Conservation (phyloP, 1,284 basidiomycete genomes). For the Athelia sp. region DNA sequence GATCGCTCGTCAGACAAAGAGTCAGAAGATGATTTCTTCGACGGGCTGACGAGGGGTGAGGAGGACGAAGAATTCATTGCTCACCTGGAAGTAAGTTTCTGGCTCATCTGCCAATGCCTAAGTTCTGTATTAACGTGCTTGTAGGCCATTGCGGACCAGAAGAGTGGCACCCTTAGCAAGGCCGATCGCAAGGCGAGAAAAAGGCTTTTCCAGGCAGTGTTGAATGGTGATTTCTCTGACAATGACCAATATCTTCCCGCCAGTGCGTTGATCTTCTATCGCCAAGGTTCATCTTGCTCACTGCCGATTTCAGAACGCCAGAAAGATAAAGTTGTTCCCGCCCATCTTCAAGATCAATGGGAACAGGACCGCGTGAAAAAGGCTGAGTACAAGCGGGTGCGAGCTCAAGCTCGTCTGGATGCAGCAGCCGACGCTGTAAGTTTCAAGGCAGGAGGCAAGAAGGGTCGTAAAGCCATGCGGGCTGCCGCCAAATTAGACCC, state of each 20-base stretch:
- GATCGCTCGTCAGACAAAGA: slow-evolving; percentile 16
- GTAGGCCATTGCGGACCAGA: slow-evolving; percentile 42
- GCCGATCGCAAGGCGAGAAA: slow-evolving; percentile 50
- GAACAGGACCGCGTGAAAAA: slow-evolving; percentile 78
- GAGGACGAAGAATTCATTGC: slow-evolving; percentile 61
- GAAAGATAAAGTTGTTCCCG: slow-evolving; percentile 59
- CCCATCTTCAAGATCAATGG: slow-evolving; percentile 72
- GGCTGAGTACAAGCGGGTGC: slow-evolving; percentile 67
- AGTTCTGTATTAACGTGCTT: background rate
- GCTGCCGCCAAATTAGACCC: slow-evolving; percentile 46
- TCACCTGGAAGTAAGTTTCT: slow-evolving; percentile 50
- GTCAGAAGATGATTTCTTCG: slow-evolving; percentile 39
- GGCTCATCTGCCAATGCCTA: background rate
- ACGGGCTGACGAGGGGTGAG: slow-evolving; percentile 53
- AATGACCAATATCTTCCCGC: slow-evolving; percentile 33
- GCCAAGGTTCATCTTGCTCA: background rate
- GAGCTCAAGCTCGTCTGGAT: slow-evolving; percentile 53
- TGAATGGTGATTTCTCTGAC: slow-evolving; percentile 49
- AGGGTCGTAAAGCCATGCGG: slow-evolving; percentile 60
- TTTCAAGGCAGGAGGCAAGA: slow-evolving; percentile 59
- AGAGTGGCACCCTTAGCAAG: slow-evolving; percentile 29
- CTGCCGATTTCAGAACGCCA: slow-evolving; percentile 34
- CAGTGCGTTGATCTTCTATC: slow-evolving; percentile 20
- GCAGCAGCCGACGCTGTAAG: slow-evolving; percentile 51
- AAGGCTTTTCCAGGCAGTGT: slow-evolving; percentile 58